Conservation (phyloP, 2,329 filamentous ascomycete genomes). For the Trichophyton schoenleinii region DNA sequence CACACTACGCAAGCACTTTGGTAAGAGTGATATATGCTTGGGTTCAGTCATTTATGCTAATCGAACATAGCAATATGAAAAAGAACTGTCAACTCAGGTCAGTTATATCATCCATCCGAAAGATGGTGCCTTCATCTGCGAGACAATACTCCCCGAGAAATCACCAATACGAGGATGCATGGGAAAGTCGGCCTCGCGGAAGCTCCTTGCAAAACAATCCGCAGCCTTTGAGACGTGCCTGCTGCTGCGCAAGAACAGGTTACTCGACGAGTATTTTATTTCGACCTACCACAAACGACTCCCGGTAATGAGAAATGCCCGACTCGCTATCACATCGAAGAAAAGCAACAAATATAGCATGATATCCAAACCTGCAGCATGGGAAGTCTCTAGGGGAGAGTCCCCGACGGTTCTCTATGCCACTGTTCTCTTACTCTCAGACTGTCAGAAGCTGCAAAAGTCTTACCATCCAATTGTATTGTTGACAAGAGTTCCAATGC, state of each 20-base stretch:
- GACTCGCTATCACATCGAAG: constrained; percentile 66
- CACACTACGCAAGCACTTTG: constrained; percentile 60
- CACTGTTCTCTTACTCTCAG: constrained; percentile 47
- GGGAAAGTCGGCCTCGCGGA: constrained; percentile 54
- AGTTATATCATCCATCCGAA: constrained; percentile 49
- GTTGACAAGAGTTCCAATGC: constrained; percentile 54
- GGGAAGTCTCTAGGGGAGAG: constrained; percentile 41
- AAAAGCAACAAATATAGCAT: constrained; percentile 63
- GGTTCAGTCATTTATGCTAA: constrained; percentile 5
- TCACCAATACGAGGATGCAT: constrained; percentile 57
- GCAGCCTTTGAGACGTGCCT: constrained; percentile 78
- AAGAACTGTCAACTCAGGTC: constrained; percentile 37
- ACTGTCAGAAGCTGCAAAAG: constrained; percentile 45
- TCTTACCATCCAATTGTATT: constrained; percentile 54
- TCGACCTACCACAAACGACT: constrained; percentile 60
- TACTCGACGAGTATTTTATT: constrained; percentile 61
- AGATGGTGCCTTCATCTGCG: constrained; percentile 55
- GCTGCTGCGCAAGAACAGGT: constrained; percentile 50
- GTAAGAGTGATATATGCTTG: constrained; percentile 19
- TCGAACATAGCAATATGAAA: constrained; percentile 31
- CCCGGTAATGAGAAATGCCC: constrained; percentile 75
- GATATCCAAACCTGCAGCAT: constrained; percentile 64
- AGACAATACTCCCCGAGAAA: constrained; percentile 63
- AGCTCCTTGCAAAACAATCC: constrained; percentile 70
- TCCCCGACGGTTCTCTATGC: constrained; percentile 46